Percentiles rank a stretch among this genome's conserved stretches.
phyloP scores from a whole-genome alignment of 495 filamentous ascomycete species.

The Tuber melanosporum region DNA sequence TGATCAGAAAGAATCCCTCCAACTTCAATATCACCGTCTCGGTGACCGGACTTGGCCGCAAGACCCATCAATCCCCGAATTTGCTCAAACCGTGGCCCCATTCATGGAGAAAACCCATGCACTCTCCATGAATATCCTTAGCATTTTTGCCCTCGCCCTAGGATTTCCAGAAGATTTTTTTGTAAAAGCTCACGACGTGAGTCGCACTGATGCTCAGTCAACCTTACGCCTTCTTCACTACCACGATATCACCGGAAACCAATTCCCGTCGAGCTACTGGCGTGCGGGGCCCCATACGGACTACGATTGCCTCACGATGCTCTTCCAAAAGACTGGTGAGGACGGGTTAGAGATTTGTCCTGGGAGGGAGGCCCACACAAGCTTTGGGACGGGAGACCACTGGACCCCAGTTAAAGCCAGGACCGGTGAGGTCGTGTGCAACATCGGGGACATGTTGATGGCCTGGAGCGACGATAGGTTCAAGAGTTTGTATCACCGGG shows the following conservation, averaged over 20 bases:
- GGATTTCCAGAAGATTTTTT: conserved; percentile 56
- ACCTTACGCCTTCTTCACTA: conserved; percentile 58
- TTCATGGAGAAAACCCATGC: conserved; percentile 54
- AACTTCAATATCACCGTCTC: conserved; percentile 54
- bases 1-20: conserved; percentile 59
- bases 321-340: conserved; percentile 61
- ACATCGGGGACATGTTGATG: conserved; percentile 65
- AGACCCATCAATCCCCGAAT: conserved; percentile 49
- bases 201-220: conserved; percentile 50
- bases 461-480: conserved; percentile 64
- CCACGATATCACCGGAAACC: conserved; percentile 45
- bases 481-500: conserved; percentile 59
- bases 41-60: conserved; percentile 51
- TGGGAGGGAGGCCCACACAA: conserved; percentile 55
- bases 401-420: conserved; percentile 58
- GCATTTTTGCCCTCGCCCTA: conserved; percentile 55
- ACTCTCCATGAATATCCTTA: conserved; percentile 54
- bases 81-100: conserved; percentile 44
- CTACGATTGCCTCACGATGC: conserved; percentile 57
- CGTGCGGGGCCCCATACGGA: conserved; percentile 61
- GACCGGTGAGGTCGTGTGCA: conserved; percentile 58
- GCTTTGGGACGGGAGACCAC: conserved; percentile 54
- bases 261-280: conserved; percentile 50
- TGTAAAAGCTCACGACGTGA: conserved; percentile 50
- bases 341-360: conserved; percentile 62